Conservation (phyloP, 768 basidiomycete species). For the Rhizopogon salebrosus region DNA sequence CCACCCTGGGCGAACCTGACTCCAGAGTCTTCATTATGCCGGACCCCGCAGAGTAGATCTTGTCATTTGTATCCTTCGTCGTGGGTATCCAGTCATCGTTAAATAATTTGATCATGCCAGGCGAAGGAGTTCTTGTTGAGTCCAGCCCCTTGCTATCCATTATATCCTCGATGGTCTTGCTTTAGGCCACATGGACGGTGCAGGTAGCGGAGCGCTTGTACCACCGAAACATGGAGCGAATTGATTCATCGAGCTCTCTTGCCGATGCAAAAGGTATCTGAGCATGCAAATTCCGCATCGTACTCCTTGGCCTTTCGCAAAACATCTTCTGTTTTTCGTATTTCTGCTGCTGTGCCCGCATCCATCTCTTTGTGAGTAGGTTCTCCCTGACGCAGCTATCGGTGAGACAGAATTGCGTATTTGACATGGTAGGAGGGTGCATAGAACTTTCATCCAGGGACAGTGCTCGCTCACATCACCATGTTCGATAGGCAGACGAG, state of each 20-base stretch:
- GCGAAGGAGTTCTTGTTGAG: conserved; percentile 8
- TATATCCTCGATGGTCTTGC: conserved; percentile 8
- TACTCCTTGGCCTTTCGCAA: conserved; percentile 14
- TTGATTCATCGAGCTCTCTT: conserved; percentile 25
- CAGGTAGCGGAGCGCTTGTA: conserved; percentile 20
- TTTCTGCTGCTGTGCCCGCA: not conserved
- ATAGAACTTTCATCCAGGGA: not conserved
- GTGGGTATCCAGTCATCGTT: conserved; percentile 13
- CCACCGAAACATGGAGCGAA: conserved; percentile 25
- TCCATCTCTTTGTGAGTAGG: not conserved
- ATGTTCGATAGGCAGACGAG: conserved; percentile 14
- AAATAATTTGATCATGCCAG: conserved; percentile 13
- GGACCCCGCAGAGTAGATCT: conserved; percentile 8
- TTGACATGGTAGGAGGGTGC: not conserved
- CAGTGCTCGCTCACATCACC: not conserved
- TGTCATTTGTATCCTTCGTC: conserved; percentile 6
- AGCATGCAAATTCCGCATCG: conserved; percentile 16
- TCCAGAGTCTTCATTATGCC: conserved; percentile 1
- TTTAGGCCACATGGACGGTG: conserved; percentile 14
- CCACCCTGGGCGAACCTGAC: conserved; percentile 9
- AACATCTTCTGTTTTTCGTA: conserved; percentile 2
- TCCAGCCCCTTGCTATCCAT: conserved; percentile 15
- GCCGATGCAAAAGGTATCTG: conserved; percentile 14
- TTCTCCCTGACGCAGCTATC: conserved; percentile 1
- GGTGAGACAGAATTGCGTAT: conserved; percentile 5